Base-by-base conservation (phyloP, 148 eudicot genomes). In the Rhododendron kiyosumense region DNA sequence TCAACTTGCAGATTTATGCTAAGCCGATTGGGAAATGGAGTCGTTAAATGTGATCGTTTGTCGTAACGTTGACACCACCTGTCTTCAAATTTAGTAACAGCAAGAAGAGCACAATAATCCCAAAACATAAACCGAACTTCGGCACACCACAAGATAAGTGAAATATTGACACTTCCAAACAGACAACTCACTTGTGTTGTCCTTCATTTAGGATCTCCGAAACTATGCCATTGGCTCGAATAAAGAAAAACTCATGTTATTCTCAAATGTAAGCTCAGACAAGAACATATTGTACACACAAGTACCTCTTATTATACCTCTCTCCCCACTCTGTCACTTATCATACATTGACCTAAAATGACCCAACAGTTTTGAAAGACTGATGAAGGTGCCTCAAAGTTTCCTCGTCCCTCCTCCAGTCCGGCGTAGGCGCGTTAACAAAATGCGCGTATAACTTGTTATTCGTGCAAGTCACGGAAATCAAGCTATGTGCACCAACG, bases 381-480 rank as follows among this genome's bases (percentile, higher is more conserved):
- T 95, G 85, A 67, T 96, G 99, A 41, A 96, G 45, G 83, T 95
- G 99, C 90, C 93, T 93, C 45, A 96, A 86, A 82, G 89, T 93
- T 4, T 91, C 96, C n/a, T 94, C 90, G 86, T 96, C 99, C 46
- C 88, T 91, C 48, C 87, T 94, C 98, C 98, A 96, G 81, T 96
- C 99, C 0, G 91, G 92, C 2, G 90, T 80, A 6, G 99, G 98
- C 0, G 99, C 98, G 59, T 91, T 95, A 8, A 96, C 98, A 89
- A 96, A 96, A 92, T 95, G 99, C 1, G 99, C 96, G 57, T 95
- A 96, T 5, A 96, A 84, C 91, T 96, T 96, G 74, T 96, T 96
- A 24, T 88, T 96, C 1, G 97, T 91, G 84, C 99, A 95, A 15
- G 98, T 96, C 0, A 96, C 99, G 0, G 95, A 88, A 8, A 95